Evolutionary conservation across 2,329 filamentous ascomycete species (phyloP).

Genomic region (Stachybotrys chartarum): DNA sequence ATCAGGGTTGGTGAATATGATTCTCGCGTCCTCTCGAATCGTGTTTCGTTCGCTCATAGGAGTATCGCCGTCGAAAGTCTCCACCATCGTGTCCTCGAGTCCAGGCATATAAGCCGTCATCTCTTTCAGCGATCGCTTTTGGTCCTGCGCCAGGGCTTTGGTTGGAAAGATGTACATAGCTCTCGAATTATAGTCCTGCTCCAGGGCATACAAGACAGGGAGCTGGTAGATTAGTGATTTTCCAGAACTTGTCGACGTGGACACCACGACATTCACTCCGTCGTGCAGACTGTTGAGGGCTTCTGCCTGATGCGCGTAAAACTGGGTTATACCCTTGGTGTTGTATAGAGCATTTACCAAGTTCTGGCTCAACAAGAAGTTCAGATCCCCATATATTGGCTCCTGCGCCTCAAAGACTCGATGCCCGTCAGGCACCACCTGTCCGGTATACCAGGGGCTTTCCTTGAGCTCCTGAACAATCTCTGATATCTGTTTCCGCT

Average conservation of each 20-base stretch:
- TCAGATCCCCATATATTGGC: conserved; percentile 73
- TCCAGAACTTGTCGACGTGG: conserved; percentile 91
- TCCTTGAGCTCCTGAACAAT: conserved; percentile 80
- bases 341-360: conserved; percentile 97
- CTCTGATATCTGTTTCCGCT: conserved; percentile 72
- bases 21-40: conserved; percentile 81
- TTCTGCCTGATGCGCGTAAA: conserved; percentile 90
- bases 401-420: conserved; percentile 83
- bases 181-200: conserved; percentile 66
- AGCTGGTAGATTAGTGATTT: conserved; percentile 98
- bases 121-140: conserved; percentile 80
- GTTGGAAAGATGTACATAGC: conserved; percentile 99
- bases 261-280: conserved; percentile 81
- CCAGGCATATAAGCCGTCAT: conserved; percentile 74
- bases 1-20: conserved; percentile 97
- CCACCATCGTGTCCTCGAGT: conserved; percentile 69
- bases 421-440: conserved; percentile 91
- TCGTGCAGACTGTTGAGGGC: conserved; percentile 83
- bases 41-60: conserved; percentile 68
- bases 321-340: conserved; percentile 72
- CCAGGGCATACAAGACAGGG: conserved; percentile 80
- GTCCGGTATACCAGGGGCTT: conserved; percentile 80
- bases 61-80: conserved; percentile 95
- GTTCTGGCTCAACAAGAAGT: conserved; percentile 81
- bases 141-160: conserved; percentile 92